phyloP scores from a whole-genome alignment of 345 rosid genomes.

The Hevea brasiliensis region DNA sequence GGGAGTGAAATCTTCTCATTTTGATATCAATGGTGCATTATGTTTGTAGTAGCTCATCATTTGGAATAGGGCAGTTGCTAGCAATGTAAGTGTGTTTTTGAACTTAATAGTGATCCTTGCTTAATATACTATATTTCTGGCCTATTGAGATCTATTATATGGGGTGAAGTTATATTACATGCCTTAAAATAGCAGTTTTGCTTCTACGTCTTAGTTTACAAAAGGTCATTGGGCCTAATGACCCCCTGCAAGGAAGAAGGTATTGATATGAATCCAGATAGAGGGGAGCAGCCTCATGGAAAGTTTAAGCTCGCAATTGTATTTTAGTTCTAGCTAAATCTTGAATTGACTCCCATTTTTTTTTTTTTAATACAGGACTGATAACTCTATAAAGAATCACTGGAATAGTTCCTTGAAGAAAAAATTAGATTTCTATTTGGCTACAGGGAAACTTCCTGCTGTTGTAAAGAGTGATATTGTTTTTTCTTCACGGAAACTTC shows the following conservation, averaged over 20 bases:
- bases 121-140: background rate
- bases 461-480: constrained; percentile 41
- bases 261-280: background rate
- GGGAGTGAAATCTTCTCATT: background rate
- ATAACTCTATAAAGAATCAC: constrained; percentile 92
- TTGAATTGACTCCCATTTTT: background rate
- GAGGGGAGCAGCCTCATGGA: background rate
- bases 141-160: background rate
- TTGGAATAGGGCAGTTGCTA: background rate
- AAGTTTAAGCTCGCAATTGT: background rate
- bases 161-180: background rate
- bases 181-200: background rate
- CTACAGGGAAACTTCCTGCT: constrained; percentile 73
- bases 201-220: background rate
- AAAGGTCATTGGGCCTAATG: background rate
- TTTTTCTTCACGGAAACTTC: constrained; percentile 57
- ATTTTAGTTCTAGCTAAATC: background rate
- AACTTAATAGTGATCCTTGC: background rate
- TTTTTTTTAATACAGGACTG: constrained; percentile 73
- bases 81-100: background rate
- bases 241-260: background rate
- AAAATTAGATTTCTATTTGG: constrained; percentile 71
- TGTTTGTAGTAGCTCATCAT: background rate
- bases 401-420: constrained; percentile 99
- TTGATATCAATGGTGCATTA: background rate